These are phyloP conservation scores for Pythium coloratum DNA, from an alignment of 352 stramenopile species.

Conservation along the genomic window DNA sequence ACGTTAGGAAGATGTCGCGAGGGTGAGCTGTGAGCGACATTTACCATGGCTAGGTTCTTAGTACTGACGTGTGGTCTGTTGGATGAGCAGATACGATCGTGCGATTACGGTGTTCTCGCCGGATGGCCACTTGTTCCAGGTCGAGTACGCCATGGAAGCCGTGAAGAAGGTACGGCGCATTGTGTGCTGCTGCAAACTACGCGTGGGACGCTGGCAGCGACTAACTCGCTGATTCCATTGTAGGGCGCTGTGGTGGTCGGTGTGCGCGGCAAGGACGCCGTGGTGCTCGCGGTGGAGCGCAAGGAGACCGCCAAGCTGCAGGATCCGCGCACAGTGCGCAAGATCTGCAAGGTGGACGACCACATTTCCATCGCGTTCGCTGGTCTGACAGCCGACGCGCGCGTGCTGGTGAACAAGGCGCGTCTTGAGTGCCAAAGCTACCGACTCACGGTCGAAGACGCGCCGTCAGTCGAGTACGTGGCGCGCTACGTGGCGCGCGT, in stretches of 20 bases:
- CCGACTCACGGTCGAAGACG: conserved; percentile 95
- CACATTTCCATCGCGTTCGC: conserved; percentile 98
- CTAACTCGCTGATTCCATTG: too few species aligned
- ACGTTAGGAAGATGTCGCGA: conserved; percentile 23
- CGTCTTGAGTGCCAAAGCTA: conserved; percentile 98
- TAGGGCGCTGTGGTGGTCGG: conserved; percentile 96
- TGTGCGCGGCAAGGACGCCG: conserved; percentile 95
- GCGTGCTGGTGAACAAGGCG: conserved; percentile 97
- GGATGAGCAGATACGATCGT: conserved; percentile 93
- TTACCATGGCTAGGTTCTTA: background rate
- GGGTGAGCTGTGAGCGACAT: conserved; percentile 6
- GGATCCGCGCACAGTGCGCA: conserved; percentile 97
- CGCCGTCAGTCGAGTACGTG: conserved; percentile 96
- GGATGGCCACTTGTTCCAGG: conserved; percentile 99
- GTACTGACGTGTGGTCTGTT: background rate
- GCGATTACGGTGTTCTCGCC: conserved; percentile 99
- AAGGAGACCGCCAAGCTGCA: conserved; percentile 92
- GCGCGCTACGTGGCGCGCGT: conserved; percentile 96
- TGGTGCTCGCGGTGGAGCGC: conserved; percentile 93
- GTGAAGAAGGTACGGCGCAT: conserved; percentile 89
- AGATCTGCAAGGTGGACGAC: conserved; percentile 99
- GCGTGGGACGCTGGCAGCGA: background rate
- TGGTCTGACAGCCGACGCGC: conserved; percentile 97
- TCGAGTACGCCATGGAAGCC: conserved; percentile 99
- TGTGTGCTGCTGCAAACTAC: too few species aligned